Conservation (phyloP, 495 filamentous ascomycete genomes). For the Cercophora samala region DNA sequence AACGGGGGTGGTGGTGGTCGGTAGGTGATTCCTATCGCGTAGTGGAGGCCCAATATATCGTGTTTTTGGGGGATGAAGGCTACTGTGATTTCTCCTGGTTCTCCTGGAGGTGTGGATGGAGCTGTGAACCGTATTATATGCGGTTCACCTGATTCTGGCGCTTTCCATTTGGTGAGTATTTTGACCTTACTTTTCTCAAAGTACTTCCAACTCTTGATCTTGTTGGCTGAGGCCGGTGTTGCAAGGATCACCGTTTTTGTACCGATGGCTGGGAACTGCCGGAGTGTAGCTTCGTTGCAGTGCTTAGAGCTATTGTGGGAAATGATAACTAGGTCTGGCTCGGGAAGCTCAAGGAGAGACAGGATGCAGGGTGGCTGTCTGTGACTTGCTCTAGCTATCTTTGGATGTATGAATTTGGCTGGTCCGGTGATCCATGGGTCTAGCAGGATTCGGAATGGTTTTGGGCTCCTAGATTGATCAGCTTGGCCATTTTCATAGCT, state of each 20-base stretch:
- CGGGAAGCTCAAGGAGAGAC: slow-evolving; percentile 57
- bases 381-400: not conserved
- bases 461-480: slow-evolving; percentile 27
- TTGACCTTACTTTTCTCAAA: slow-evolving; percentile 55
- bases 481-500: slow-evolving; percentile 29
- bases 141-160: slow-evolving; percentile 42
- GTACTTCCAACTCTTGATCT: slow-evolving; percentile 62
- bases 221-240: slow-evolving; percentile 57
- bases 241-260: slow-evolving; percentile 60
- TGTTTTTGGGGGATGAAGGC: slow-evolving; percentile 59
- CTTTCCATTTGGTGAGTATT: slow-evolving; percentile 53
- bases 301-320: slow-evolving; percentile 70
- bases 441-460: slow-evolving; percentile 61
- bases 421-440: slow-evolving; percentile 68
- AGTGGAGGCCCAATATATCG: slow-evolving; percentile 60
- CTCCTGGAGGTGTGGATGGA: slow-evolving; percentile 45
- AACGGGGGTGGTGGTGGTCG: slow-evolving; percentile 44
- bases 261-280: slow-evolving; percentile 52
- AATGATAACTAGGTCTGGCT: slow-evolving; percentile 63
- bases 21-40: slow-evolving; percentile 69
- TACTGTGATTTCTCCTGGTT: slow-evolving; percentile 61
- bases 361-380: slow-evolving; percentile 50
- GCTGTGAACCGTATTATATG: slow-evolving; percentile 40
- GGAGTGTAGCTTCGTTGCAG: slow-evolving; percentile 64
- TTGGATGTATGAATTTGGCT: not conserved